Percentiles rank a stretch among this genome's conserved stretches.
These are phyloP conservation scores for Phaffomyces opuntiae DNA, from an alignment of 805 yeast genomes.

Conservation along the genomic window DNA sequence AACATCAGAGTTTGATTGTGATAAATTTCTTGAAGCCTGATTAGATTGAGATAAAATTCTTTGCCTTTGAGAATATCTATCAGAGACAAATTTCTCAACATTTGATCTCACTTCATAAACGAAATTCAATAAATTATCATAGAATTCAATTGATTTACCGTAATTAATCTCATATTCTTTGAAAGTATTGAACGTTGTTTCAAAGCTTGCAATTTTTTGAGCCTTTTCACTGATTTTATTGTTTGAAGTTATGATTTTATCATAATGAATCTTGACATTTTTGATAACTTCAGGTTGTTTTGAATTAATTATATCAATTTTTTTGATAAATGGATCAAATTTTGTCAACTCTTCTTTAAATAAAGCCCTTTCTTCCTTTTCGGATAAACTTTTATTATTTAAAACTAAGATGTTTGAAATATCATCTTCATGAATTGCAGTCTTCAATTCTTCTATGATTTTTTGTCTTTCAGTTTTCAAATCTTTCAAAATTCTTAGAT, in stretches of 20 bases:
- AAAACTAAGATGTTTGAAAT: constrained; percentile 68
- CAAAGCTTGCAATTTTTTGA: constrained; percentile 33
- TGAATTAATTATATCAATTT: constrained; percentile 61
- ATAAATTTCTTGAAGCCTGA: constrained; percentile 1
- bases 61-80: constrained; percentile 20
- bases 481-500: constrained; percentile 52
- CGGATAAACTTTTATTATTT: constrained; percentile 45
- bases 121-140: constrained; percentile 35
- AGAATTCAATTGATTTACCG: constrained; percentile 56
- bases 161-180: constrained; percentile 50
- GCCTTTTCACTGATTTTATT: constrained; percentile 36
- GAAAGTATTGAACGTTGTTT: constrained; percentile 52
- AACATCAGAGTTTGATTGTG: neutral
- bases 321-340: constrained; percentile 58
- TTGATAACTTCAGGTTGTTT: constrained; percentile 52
- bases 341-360: constrained; percentile 72
- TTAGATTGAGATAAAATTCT: constrained; percentile 10
- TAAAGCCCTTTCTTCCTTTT: constrained; percentile 48
- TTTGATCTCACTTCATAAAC: constrained; percentile 17
- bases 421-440: constrained; percentile 71
- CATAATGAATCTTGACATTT: constrained; percentile 39
- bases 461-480: constrained; percentile 58
- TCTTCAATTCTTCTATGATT: constrained; percentile 59
- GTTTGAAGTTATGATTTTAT: constrained; percentile 36
- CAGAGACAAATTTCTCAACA: constrained; percentile 18